A percentile compares a stretch with the other conserved stretches of the same genome.
Evolutionary conservation across 768 basidiomycete genomes (phyloP).

Genomic region (Boletellus ananas): DNA sequence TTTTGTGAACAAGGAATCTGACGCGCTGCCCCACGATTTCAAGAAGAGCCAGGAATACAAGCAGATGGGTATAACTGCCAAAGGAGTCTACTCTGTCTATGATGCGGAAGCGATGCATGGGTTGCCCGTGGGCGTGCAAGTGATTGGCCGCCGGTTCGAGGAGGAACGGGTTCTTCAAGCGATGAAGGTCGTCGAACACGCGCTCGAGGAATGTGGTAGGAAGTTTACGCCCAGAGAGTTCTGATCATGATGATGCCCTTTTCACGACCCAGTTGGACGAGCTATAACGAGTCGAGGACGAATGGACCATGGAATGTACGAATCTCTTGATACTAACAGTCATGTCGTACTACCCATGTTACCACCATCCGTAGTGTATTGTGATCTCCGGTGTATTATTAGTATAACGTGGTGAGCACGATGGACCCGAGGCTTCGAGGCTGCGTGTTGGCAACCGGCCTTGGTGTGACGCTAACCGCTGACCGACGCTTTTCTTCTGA

Average conservation of each 20-base stretch:
- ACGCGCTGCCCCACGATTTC: conserved; percentile 36
- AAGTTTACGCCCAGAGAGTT: conserved; percentile 23
- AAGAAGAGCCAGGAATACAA: conserved; percentile 20
- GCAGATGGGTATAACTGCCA: conserved; percentile 42
- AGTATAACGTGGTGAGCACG: not conserved
- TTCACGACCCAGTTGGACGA: too few species aligned
- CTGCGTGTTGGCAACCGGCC: too few species aligned
- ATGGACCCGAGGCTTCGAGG: not conserved
- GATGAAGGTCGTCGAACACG: conserved; percentile 54
- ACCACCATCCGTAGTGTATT: not conserved
- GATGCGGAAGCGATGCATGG: conserved; percentile 63
- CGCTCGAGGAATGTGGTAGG: conserved; percentile 19
- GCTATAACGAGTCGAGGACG: too few species aligned
- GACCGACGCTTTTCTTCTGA: too few species aligned
- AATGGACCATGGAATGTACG: too few species aligned
- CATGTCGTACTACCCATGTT: too few species aligned
- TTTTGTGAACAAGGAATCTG: conserved; percentile 42
- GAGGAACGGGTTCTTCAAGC: conserved; percentile 73
- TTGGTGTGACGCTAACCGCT: too few species aligned
- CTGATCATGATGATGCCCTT: conserved; percentile 3
- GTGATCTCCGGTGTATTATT: not conserved
- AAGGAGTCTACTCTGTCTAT: conserved; percentile 49
- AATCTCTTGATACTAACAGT: too few species aligned
- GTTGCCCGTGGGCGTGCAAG: conserved; percentile 63
- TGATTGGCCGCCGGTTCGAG: conserved; percentile 58